Evolutionary conservation across 148 eudicot species (phyloP), one percentile per base, ranked within the genome.

Genomic region (Euryodendron excelsum): DNA sequence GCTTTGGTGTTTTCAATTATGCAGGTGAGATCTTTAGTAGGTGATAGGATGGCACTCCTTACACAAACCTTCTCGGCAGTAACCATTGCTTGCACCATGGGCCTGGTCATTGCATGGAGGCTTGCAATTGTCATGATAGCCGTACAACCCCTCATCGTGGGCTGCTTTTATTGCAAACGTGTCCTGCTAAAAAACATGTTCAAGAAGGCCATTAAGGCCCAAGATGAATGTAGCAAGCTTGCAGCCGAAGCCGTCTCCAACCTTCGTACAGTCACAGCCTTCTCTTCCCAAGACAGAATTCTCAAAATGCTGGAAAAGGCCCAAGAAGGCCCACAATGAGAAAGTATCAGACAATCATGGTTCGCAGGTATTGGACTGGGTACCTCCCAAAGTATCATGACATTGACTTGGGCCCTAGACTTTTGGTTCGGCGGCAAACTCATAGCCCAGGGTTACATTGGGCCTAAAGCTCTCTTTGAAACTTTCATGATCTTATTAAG

Each of bases 201-300:
- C 8, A 77, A 83, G 56, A 89, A 91, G 76, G 92, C 91, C 34
- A 85, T 83, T 60, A 94, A 94, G 80, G 82, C 97, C 67, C 98
- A 94, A 83, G 79, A 82, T 17, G 93, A 87, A 64, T 86, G 92
- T 4, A 94, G 95, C 79, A 87, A 90, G 77, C 76, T 94, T 0
- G 98, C 98, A 2, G 92, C 93, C 2, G 98, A 94, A 76, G 94
- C 97, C 0, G 91, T 94, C 25, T 86, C 98, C 48, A 91, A 94
- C 74, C 87, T 94, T 31, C 88, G 95, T 4, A 94, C 95, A 8
- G 75, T 92, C 64, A 87, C 97, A 3, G 90, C 97, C 67, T 94
- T 94, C 76, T 90, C 91, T 1, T 89, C 98, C 73, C 95, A 94
- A 53, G 53, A 83, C 23, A 86, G 90, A 14, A 90, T 94, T 41